These are phyloP conservation scores for Penicillium paneum DNA, from an alignment of 2,329 filamentous ascomycete species.

Conservation along the genomic window DNA sequence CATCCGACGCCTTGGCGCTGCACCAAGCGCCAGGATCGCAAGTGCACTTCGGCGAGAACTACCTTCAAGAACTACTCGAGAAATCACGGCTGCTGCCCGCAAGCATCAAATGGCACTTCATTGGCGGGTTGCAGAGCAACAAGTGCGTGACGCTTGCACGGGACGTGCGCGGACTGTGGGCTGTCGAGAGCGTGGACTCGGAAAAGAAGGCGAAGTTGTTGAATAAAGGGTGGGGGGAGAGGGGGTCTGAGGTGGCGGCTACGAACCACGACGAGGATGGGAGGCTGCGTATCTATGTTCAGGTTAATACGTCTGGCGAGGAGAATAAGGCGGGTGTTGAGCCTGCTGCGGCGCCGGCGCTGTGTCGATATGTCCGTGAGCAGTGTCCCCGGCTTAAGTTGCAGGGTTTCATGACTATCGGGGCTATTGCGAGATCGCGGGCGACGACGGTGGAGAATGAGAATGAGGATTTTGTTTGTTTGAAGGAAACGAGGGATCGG, in stretches of 20 bases:
- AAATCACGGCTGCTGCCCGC: constrained; percentile 77
- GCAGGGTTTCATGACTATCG: constrained; percentile 93
- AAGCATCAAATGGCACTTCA: constrained; percentile 88
- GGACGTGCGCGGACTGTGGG: constrained; percentile 83
- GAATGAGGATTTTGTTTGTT: constrained; percentile 80
- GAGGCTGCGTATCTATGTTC: constrained; percentile 72
- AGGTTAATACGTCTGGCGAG: constrained; percentile 94
- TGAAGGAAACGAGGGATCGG: constrained; percentile 68
- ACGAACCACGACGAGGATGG: constrained; percentile 26
- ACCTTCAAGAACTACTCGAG: constrained; percentile 81
- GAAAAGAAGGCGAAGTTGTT: constrained; percentile 82
- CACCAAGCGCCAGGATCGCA: constrained; percentile 62
- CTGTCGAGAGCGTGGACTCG: constrained; percentile 85
- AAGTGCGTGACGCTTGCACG: constrained; percentile 84
- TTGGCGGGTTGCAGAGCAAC: constrained; percentile 87
- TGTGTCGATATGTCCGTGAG: constrained; percentile 68
- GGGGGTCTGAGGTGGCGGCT: constrained; percentile 37
- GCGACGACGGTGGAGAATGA: constrained; percentile 71
- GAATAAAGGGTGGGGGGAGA: constrained; percentile 68
- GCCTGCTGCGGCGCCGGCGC: constrained; percentile 58
- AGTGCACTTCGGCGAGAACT: constrained; percentile 93
- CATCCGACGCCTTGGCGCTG: constrained; percentile 82
- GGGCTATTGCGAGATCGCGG: constrained; percentile 81
- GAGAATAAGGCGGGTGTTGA: constrained; percentile 76
- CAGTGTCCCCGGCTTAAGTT: constrained; percentile 71